Conservation (phyloP, 148 eudicot genomes). For the Heliosperma pusillum region DNA sequence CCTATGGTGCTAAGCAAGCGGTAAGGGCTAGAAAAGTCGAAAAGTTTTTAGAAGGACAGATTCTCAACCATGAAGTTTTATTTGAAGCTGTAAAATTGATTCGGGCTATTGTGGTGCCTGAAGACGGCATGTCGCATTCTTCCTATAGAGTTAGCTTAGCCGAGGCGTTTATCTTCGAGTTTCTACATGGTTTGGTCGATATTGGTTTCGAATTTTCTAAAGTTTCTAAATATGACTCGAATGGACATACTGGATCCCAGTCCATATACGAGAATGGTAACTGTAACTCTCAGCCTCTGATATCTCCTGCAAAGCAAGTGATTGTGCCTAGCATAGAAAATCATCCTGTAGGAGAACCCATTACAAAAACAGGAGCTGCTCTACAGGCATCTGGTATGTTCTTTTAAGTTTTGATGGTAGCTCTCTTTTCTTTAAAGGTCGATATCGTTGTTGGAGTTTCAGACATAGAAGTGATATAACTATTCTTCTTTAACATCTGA, state of each 20-base stretch:
- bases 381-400: slow-evolving; percentile 88
- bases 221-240: slow-evolving; percentile 9
- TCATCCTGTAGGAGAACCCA: slow-evolving; percentile 78
- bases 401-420: not conserved
- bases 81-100: slow-evolving; percentile 55
- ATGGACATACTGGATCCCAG: slow-evolving; percentile 28
- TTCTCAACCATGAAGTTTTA: slow-evolving; percentile 36
- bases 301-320: slow-evolving; percentile 65
- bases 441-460: not conserved
- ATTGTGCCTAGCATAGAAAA: slow-evolving; percentile 48
- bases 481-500: not conserved
- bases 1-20: slow-evolving; percentile 68
- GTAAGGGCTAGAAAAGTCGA: slow-evolving; percentile 66
- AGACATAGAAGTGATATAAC: not conserved
- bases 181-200: slow-evolving; percentile 42
- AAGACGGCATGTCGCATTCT: slow-evolving; percentile 48
- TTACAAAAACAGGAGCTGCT: slow-evolving; percentile 67
- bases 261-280: slow-evolving; percentile 3
- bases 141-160: slow-evolving; percentile 78
- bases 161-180: slow-evolving; percentile 68
- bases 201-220: slow-evolving; percentile 12
- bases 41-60: slow-evolving; percentile 50
- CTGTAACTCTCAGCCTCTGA: slow-evolving; percentile 17
- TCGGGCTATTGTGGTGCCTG: slow-evolving; percentile 51
- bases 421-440: not conserved